Percentiles rank a stretch among this genome's conserved stretches.
These are phyloP conservation scores for Sclerotiophoma versabilis DNA, from an alignment of 2,329 filamentous ascomycete genomes.

Conservation along the genomic window DNA sequence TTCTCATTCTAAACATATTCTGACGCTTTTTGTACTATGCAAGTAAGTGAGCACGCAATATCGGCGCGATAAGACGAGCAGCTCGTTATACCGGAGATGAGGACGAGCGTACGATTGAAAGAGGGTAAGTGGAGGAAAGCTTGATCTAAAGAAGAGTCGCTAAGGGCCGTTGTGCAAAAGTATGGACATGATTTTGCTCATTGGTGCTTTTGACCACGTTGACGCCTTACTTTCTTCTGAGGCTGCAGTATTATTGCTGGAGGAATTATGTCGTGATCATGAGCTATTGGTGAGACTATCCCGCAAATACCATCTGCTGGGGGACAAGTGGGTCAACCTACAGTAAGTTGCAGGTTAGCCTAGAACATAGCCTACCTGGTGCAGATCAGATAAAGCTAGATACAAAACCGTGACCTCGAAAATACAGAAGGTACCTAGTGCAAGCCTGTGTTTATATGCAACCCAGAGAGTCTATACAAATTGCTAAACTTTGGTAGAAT, in stretches of 20 bases:
- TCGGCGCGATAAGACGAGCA: constrained; percentile 3
- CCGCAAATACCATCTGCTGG: too few relatives aligned
- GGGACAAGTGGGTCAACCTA: not conserved
- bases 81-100: not conserved
- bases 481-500: too few relatives aligned
- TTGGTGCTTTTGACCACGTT: not conserved
- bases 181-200: not conserved
- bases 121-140: constrained; percentile 12
- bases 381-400: too few relatives aligned
- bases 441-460: too few relatives aligned
- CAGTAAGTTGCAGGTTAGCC: too few relatives aligned
- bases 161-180: constrained; percentile 8
- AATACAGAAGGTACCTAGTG: too few relatives aligned
- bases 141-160: constrained; percentile 14
- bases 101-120: not conserved
- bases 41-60: constrained; percentile 9
- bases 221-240: not conserved
- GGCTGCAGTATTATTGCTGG: not conserved
- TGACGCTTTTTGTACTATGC: not conserved
- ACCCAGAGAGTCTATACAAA: too few relatives aligned
- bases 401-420: too few relatives aligned
- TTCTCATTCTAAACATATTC: not conserved
- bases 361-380: too few relatives aligned
- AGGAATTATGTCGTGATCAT: constrained; percentile 14
- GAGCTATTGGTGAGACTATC: not conserved